Percentiles rank a stretch among this genome's conserved stretches.
phyloP scores from a whole-genome alignment of 1,284 basidiomycete species.

The Ceratorhiza oryzae-sativae region DNA sequence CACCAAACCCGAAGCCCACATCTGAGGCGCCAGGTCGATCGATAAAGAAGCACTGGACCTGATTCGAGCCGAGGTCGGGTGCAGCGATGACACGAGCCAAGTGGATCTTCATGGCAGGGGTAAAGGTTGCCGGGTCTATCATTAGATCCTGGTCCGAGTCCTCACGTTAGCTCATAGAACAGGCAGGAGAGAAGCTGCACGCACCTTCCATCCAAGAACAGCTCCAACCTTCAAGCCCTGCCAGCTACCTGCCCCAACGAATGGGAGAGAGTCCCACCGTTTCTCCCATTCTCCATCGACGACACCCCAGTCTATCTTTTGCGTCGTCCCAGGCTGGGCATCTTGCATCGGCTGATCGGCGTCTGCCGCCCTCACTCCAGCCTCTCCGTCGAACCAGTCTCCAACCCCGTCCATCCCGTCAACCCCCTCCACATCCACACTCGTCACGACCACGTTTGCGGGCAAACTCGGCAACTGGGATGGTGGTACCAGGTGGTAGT shows the following conservation, averaged over 20 bases:
- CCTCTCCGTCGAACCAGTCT: slow-evolving; percentile 35
- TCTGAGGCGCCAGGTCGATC: slow-evolving; percentile 16
- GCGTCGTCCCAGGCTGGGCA: neutral
- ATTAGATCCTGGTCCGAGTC: slow-evolving; percentile 55
- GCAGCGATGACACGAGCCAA: slow-evolving; percentile 51
- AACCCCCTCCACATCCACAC: slow-evolving; percentile 68
- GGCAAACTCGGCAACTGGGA: slow-evolving; percentile 68
- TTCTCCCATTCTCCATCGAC: slow-evolving; percentile 50
- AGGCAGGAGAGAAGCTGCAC: slow-evolving; percentile 42
- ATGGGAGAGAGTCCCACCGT: slow-evolving; percentile 53
- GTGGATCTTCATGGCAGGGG: slow-evolving; percentile 60
- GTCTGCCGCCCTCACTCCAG: slow-evolving; percentile 42
- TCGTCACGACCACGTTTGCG: slow-evolving; percentile 68
- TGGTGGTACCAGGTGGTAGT: slow-evolving; percentile 62
- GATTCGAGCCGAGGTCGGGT: neutral
- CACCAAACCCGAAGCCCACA: slow-evolving; percentile 25
- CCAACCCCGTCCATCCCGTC: slow-evolving; percentile 45
- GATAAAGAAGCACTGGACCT: slow-evolving; percentile 23
- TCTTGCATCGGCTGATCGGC: slow-evolving; percentile 42
- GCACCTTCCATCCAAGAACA: slow-evolving; percentile 64
- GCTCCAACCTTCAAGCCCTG: slow-evolving; percentile 52
- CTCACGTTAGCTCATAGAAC: neutral
- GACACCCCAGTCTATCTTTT: slow-evolving; percentile 52
- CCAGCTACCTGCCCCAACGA: slow-evolving; percentile 46
- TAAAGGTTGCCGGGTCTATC: slow-evolving; percentile 61